Evolutionary conservation across 495 filamentous ascomycete species (phyloP), one percentile per base, ranked within the genome.

Genomic region (Melanomma pulvis-pyrius): DNA sequence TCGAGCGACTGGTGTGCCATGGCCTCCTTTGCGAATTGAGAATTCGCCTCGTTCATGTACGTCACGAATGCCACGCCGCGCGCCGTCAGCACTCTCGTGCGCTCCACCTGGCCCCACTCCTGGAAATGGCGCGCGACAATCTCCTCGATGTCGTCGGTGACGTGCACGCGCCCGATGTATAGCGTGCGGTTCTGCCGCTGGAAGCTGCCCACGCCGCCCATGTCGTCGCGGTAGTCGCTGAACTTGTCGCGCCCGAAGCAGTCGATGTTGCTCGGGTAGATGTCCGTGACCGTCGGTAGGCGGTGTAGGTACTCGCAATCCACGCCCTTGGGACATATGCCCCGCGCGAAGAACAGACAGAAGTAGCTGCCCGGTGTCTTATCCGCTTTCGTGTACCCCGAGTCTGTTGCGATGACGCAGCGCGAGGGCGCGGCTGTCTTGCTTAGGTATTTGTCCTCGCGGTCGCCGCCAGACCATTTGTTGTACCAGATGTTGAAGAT

Each of bases 121-220:
- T 89, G 85, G 68, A 97, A 96, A 76, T 98, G 93, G 12, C 94
- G 82, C 30, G 92, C 87, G 1, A 96, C 92, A n/a, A 97, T 84
- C 76, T 98, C 94, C 74, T 97, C 93, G 65, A 97, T 97, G 74
- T 97, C 93, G 76, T 97, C 93, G n/a, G 87, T 92, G 21, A 97
- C 93, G 73, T 97, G 91, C 65, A 98, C 96, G 25, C 93, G 82
- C 3, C 94, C 94, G 9, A 97, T 81, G 71, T 98, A 98, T 11
- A 98, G 82, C 2, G 96, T 98, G 8, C 93, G 81, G 70, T 97
- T 98, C 74, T 92, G 90, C 17, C 94, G 84, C 81, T 89, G 88
- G 74, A 98, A 98, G 63, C 82, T 87, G 2, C 94, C 94, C 15
- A 96, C 90, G 65, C 94, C 94, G 34, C 93, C 93, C 94, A 98